A percentile compares a stretch with the other conserved stretches of the same genome.
phyloP scores from a whole-genome alignment of 1,139 yeast genomes.

The Debaryomycetaceae sp. region DNA sequence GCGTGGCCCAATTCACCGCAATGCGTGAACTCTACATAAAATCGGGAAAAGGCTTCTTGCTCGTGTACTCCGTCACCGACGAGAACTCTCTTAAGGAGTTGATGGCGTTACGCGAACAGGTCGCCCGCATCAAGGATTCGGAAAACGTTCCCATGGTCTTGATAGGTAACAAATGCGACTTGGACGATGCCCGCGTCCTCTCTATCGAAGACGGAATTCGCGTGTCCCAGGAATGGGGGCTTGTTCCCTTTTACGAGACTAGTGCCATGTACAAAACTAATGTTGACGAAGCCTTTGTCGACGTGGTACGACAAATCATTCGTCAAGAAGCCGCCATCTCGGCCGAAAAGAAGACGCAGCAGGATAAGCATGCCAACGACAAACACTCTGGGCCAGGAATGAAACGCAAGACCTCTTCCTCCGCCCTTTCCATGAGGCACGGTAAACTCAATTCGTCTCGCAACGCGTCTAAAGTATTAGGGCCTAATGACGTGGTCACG shows the following conservation, averaged over 20 bases:
- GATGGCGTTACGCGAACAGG: slow-evolving; percentile 77
- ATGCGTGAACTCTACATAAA: slow-evolving; percentile 62
- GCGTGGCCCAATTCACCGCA: slow-evolving; percentile 43
- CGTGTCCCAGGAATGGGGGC: slow-evolving; percentile 78
- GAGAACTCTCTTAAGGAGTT: slow-evolving; percentile 76
- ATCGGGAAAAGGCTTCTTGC: slow-evolving; percentile 26
- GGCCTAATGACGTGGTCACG: slow-evolving; percentile 1
- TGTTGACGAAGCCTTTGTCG: slow-evolving; percentile 83
- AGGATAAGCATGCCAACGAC: slow-evolving; percentile 15
- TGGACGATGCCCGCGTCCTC: slow-evolving; percentile 64
- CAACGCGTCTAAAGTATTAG: slow-evolving; percentile 2
- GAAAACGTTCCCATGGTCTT: slow-evolving; percentile 74
- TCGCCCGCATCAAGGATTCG: slow-evolving; percentile 76
- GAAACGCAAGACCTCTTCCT: not conserved
- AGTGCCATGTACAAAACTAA: slow-evolving; percentile 87
- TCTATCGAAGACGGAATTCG: slow-evolving; percentile 71
- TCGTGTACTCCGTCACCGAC: slow-evolving; percentile 87
- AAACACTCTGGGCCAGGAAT: not conserved
- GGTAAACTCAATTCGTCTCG: slow-evolving; percentile 1
- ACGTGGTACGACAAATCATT: slow-evolving; percentile 81
- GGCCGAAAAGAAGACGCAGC: slow-evolving; percentile 38
- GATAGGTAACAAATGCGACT: slow-evolving; percentile 82
- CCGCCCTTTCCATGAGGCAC: not conserved
- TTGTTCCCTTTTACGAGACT: slow-evolving; percentile 87
- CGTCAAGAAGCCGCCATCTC: slow-evolving; percentile 52